Evolutionary conservation across 2,329 filamentous ascomycete species (phyloP).

Genomic region (Blumeriella jaapii): DNA sequence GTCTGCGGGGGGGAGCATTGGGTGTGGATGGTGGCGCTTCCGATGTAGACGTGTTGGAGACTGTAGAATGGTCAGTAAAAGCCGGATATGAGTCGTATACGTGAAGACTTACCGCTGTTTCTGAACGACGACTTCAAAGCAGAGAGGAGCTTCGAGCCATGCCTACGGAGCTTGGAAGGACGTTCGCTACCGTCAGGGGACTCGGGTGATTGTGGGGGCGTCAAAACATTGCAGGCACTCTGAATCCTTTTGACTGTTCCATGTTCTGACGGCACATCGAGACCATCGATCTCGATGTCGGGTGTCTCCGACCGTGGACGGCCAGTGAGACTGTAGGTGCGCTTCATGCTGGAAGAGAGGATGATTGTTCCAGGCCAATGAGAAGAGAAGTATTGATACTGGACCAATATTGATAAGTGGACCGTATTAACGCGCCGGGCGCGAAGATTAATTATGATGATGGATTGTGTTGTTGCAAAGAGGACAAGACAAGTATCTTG

Average conservation of each 20-base stretch:
- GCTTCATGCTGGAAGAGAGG: conserved; percentile 15
- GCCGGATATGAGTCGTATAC: neutral
- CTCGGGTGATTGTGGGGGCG: too few species aligned
- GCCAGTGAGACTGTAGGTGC: conserved; percentile 10
- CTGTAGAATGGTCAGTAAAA: conserved; percentile 7
- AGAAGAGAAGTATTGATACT: conserved; percentile 7
- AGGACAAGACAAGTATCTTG: neutral
- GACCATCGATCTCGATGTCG: conserved; percentile 1
- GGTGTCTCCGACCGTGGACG: conserved; percentile 3
- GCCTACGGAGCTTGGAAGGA: conserved; percentile 30
- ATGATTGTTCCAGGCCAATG: too few species aligned
- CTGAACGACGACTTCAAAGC: conserved; percentile 33
- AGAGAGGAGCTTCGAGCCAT: conserved; percentile 33
- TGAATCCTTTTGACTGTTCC: conserved; percentile 4
- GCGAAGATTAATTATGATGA: too few species aligned
- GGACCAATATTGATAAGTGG: conserved; percentile 1
- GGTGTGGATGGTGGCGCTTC: conserved; percentile 4
- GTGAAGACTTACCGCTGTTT: conserved; percentile 26
- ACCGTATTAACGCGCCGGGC: too few species aligned
- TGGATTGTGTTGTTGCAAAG: neutral
- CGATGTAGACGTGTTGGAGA: conserved; percentile 12
- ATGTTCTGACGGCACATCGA: conserved; percentile 4
- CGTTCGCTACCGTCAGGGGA: conserved; percentile 17
- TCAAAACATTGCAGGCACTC: neutral
- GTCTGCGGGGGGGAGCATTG: conserved; percentile 21